phyloP scores from a whole-genome alignment of 2,329 filamentous ascomycete genomes.

The Knoxdaviesia capensis region DNA sequence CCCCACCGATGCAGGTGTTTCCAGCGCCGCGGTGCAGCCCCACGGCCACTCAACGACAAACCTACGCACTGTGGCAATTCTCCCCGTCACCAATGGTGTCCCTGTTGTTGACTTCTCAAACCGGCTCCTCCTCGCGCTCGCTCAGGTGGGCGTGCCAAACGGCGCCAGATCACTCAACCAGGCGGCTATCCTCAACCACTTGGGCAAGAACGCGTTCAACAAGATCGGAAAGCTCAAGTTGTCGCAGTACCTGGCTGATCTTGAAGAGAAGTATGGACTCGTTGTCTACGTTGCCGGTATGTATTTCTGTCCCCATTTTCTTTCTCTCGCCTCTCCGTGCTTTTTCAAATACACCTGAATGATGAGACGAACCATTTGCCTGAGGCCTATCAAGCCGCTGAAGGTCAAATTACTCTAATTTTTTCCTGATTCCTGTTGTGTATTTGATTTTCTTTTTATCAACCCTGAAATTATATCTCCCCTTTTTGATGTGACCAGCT shows the following conservation, averaged over 20 bases:
- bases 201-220: slow-evolving; percentile 90
- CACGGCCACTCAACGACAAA: slow-evolving; percentile 76
- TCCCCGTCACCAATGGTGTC: slow-evolving; percentile 79
- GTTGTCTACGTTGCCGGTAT: slow-evolving; percentile 79
- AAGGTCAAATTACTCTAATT: slow-evolving; percentile 44
- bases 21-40: slow-evolving; percentile 23
- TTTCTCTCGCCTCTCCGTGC: neutral
- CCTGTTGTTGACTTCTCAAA: slow-evolving; percentile 92
- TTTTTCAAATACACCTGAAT: slow-evolving; percentile 11
- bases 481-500: neutral
- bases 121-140: slow-evolving; percentile 66
- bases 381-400: slow-evolving; percentile 29
- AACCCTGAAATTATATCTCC: slow-evolving; percentile 4
- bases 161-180: slow-evolving; percentile 87
- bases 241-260: slow-evolving; percentile 84
- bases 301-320: slow-evolving; percentile 8
- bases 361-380: slow-evolving; percentile 29
- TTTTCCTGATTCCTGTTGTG: slow-evolving; percentile 34
- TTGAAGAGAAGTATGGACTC: slow-evolving; percentile 92
- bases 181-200: slow-evolving; percentile 78
- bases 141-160: slow-evolving; percentile 74
- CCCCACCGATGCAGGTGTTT: too few relatives aligned
- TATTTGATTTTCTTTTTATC: slow-evolving; percentile 2
- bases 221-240: slow-evolving; percentile 93
- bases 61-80: slow-evolving; percentile 73